Conservation (phyloP, 805 yeast species). For the Pichia insulana region DNA sequence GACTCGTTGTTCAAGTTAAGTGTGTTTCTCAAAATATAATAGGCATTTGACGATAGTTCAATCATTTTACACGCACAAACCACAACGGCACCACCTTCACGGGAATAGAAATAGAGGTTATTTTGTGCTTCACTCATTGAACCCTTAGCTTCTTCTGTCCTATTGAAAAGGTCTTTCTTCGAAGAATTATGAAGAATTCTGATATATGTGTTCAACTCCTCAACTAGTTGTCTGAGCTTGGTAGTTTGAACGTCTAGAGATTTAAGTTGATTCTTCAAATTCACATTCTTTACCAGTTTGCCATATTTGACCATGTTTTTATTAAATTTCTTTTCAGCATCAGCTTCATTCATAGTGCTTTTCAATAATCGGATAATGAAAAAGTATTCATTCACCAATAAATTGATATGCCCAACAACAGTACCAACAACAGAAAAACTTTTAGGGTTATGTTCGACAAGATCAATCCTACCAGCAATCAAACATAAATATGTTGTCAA, state of each 20-base stretch:
- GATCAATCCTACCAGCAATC: constrained; percentile 67
- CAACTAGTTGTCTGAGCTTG: constrained; percentile 44
- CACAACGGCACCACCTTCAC: constrained; percentile 48
- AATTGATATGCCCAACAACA: constrained; percentile 58
- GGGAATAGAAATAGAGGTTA: constrained; percentile 42
- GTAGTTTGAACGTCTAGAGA: constrained; percentile 39
- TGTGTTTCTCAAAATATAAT: constrained; percentile 46
- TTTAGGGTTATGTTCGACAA: constrained; percentile 61
- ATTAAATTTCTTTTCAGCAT: constrained; percentile 1
- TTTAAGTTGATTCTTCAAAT: constrained; percentile 36
- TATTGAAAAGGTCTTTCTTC: constrained; percentile 10
- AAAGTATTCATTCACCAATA: constrained; percentile 50
- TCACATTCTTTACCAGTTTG: constrained; percentile 12
- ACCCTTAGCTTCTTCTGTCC: neutral
- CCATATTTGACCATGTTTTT: constrained; percentile 1
- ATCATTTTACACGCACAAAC: constrained; percentile 37
- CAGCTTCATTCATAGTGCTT: constrained; percentile 6
- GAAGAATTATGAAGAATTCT: constrained; percentile 43
- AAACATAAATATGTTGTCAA: constrained; percentile 54
- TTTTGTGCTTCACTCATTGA: neutral
- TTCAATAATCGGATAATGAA: constrained; percentile 19
- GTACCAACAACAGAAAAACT: constrained; percentile 64
- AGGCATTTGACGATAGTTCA: constrained; percentile 35
- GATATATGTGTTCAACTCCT: constrained; percentile 57
- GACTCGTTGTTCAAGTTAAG: constrained; percentile 53